Conservation (phyloP, 1,284 basidiomycete genomes). For the Ustilago loliicola region DNA sequence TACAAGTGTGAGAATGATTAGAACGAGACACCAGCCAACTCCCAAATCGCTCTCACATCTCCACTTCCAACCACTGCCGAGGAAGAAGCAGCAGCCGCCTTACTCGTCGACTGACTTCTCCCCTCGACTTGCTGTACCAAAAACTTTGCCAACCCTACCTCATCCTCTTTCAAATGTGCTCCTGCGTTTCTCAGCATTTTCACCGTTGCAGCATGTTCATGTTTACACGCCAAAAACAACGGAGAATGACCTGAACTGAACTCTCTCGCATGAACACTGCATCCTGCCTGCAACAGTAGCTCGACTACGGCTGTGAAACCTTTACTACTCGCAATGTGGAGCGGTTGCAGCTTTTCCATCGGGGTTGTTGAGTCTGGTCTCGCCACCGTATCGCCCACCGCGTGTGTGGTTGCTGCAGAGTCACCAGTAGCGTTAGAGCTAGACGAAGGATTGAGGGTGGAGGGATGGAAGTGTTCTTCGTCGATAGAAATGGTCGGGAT, state of each 20-base stretch:
- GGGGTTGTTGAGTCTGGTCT: constrained; percentile 25
- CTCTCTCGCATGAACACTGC: constrained; percentile 80
- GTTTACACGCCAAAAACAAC: constrained; percentile 70
- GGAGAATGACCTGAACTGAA: constrained; percentile 87
- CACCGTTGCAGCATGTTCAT: constrained; percentile 54
- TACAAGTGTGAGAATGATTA: not conserved
- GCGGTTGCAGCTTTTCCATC: constrained; percentile 74
- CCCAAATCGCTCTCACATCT: constrained; percentile 24
- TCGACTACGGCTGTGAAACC: constrained; percentile 76
- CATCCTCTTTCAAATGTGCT: constrained; percentile 65
- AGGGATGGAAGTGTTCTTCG: constrained; percentile 43
- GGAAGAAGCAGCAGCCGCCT: not conserved
- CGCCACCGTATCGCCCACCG: constrained; percentile 1
- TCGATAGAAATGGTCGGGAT: constrained; percentile 37
- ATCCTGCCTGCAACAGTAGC: constrained; percentile 80
- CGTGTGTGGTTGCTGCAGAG: constrained; percentile 15
- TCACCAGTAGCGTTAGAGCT: constrained; percentile 11
- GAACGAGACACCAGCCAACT: constrained; percentile 31
- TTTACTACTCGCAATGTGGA: constrained; percentile 84
- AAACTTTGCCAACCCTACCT: constrained; percentile 45
- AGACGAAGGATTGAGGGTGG: constrained; percentile 30
- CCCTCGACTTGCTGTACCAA: constrained; percentile 10
- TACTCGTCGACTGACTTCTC: not conserved
- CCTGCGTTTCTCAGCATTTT: constrained; percentile 62
- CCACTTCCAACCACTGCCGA: not conserved